Conservation (phyloP, 345 rosid species). For the Chamaenerion angustifolium region DNA sequence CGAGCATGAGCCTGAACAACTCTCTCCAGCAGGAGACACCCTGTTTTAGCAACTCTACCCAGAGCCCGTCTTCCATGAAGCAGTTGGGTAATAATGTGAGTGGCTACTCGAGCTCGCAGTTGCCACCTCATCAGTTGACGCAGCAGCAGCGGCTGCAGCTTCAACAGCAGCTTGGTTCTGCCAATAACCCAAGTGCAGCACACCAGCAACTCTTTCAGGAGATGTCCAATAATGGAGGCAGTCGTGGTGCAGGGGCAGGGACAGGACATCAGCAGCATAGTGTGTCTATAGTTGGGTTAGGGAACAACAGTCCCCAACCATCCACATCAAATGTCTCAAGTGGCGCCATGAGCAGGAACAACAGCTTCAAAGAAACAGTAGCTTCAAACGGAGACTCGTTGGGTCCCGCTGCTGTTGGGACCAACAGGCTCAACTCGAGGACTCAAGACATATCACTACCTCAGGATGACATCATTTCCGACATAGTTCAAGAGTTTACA, state of each 20-base stretch:
- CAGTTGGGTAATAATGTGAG: constrained; percentile 21
- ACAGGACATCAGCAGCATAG: constrained; percentile 34
- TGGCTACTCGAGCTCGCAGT: constrained; percentile 5
- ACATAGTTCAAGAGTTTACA: constrained; percentile 48
- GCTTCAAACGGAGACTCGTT: constrained; percentile 36
- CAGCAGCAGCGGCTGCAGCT: constrained; percentile 27
- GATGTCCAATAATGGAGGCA: constrained; percentile 43
- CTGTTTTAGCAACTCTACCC: constrained; percentile 32
- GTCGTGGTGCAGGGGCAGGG: neutral
- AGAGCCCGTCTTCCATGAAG: constrained; percentile 49
- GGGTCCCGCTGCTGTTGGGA: constrained; percentile 37
- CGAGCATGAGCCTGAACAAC: too few species aligned
- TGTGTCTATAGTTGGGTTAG: constrained; percentile 5
- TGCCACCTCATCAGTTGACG: constrained; percentile 22
- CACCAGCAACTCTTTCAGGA: constrained; percentile 71
- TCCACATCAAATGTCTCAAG: constrained; percentile 28
- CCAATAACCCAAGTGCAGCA: constrained; percentile 45
- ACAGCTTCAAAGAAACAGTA: constrained; percentile 39
- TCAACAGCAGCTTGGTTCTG: constrained; percentile 33
- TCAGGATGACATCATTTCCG: constrained; percentile 46
- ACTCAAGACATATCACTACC: constrained; percentile 28
- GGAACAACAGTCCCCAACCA: constrained; percentile 5
- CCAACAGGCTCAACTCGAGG: constrained; percentile 33
- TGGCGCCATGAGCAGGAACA: constrained; percentile 37
- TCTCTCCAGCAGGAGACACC: constrained; percentile 47